Evolutionary conservation across 192 early-diverging fungal genomes (phyloP), one percentile per base, ranked within the genome.

Genomic region (Entomortierella chlamydospora): DNA sequence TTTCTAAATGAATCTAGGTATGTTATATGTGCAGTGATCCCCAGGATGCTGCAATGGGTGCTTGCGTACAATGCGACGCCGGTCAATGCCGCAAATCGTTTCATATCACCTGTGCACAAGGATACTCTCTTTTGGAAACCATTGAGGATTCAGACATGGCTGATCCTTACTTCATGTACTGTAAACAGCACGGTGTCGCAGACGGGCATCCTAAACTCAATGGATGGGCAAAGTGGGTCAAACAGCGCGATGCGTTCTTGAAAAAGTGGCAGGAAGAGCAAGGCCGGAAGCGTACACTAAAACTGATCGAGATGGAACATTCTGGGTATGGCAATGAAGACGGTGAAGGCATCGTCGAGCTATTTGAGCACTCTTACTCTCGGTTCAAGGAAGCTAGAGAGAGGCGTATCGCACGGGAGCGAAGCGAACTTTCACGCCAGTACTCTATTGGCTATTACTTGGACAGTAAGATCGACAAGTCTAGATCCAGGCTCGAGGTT

Each of bases 161-260:
- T 2, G 81, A 87, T 42, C 85, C 85, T 10, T 87, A 87, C 66
- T 87, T 87, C 63, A 74, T 78, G 65, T 83, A 84, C 59, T 86
- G 85, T 63, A 73, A 72, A 43, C 64, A 81, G 22, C 85, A 86
- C 57, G 68, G 85, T 22, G 67, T 83, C 5, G 52, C 72, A 5
- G 81, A 82, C 55, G 76, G 76, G 0, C 76, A 79, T 23, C 31
- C 71, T 26, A 66, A 70, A 37, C 57, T 86, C 3, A 86, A 86
- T 51, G 72, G 68, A 0, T 83, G 82, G 82, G 82, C 78, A 20
- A 82, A 76, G 41, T 86, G 85, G 85, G 69, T 81, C 13, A 72
- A 65, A 30, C 68, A 73, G 53, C 69, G 82, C 4, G 85, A 87
- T 50, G 63, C 61, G 17, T 87, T 74, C 37, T n/a, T 87, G 54